Evolutionary conservation across 768 basidiomycete genomes (phyloP).

Genomic region (Phylloporus scabripes): DNA sequence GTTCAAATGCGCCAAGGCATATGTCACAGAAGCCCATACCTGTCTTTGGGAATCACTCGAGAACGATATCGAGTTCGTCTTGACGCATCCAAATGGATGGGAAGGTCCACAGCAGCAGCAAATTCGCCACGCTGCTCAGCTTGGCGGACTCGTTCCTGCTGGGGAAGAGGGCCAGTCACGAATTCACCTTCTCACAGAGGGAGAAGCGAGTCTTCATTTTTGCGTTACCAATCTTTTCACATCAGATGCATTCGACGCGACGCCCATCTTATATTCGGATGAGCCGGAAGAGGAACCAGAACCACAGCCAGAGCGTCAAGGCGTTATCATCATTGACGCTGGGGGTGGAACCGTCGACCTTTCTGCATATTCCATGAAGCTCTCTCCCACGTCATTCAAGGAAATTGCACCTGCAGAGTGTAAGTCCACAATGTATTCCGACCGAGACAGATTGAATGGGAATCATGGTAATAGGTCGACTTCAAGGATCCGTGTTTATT

Average conservation of each 20-base stretch:
- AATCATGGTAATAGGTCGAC: conserved; percentile 24
- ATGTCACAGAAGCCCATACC: conserved; percentile 22
- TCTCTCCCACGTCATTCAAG: conserved; percentile 25
- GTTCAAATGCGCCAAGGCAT: conserved; percentile 18
- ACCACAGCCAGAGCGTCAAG: conserved; percentile 26
- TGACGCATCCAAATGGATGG: conserved; percentile 31
- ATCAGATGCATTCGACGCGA: conserved; percentile 20
- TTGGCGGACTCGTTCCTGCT: background rate
- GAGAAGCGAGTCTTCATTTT: conserved; percentile 25
- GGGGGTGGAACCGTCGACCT: conserved; percentile 23
- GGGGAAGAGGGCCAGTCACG: background rate
- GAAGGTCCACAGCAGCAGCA: conserved; percentile 27
- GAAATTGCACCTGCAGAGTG: conserved; percentile 34
- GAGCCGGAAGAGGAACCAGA: background rate
- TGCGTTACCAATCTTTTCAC: conserved; percentile 41
- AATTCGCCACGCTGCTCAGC: conserved; percentile 18
- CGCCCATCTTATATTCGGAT: conserved; percentile 1
- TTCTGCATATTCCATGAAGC: conserved; percentile 32
- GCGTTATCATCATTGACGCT: conserved; percentile 37
- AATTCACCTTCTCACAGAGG: conserved; percentile 16
- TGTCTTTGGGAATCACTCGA: conserved; percentile 29
- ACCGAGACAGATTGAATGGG: background rate
- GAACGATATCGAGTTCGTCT: conserved; percentile 18
- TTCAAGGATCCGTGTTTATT: conserved; percentile 37
- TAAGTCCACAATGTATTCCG: background rate